Evolutionary conservation across 1,139 yeast genomes (phyloP), one percentile per base, ranked within the genome.

Genomic region (Suhomyces taliae): DNA sequence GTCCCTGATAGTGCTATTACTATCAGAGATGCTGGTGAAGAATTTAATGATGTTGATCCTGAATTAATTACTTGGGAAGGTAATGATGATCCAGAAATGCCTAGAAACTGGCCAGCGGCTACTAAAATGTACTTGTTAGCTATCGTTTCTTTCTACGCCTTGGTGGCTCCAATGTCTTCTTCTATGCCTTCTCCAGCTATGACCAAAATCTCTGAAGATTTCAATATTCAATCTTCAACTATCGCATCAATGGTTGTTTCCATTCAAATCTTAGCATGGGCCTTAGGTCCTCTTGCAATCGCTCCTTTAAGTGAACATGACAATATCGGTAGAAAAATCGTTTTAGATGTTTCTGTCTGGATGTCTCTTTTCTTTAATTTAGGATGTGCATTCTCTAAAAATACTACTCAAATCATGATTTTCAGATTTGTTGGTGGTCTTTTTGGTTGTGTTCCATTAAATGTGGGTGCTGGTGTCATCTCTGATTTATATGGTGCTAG

Each of bases 271-370:
- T 58, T 74, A 39, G 78, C 79, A 8, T 74, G 79, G 79, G 79
- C 79, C 4, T 53, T 74, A 34, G 79, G 79, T 4, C 79, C 79
- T 1, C 61, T 74, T 34, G 44, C 72, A 14, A 70, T 74, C 44
- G 75, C 79, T 2, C 79, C 79, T 3, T 63, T 74, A 41, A 72
- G 78, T 52, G 79, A 74, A 53, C 68, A 70, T 49, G 77, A 73
- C 48, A 59, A 55, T 26, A 61, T 74, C 36, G 79, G 79, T 1
- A 61, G 79, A 36, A 73, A 72, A 53, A 53, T 67, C 6, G 69
- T 74, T 3, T 62, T 74, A 44, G 76, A 72, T 50, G 54, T 61
- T 3, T 67, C 76, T 10, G 65, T 72, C 40, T 58, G 65, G 66
- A 45, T 64, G 58, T 57, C 47, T 45, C 68, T 49, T 60, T 64